Evolutionary conservation across 768 basidiomycete species (phyloP), one percentile per base, ranked within the genome.

Genomic region (Lentinula boryana): DNA sequence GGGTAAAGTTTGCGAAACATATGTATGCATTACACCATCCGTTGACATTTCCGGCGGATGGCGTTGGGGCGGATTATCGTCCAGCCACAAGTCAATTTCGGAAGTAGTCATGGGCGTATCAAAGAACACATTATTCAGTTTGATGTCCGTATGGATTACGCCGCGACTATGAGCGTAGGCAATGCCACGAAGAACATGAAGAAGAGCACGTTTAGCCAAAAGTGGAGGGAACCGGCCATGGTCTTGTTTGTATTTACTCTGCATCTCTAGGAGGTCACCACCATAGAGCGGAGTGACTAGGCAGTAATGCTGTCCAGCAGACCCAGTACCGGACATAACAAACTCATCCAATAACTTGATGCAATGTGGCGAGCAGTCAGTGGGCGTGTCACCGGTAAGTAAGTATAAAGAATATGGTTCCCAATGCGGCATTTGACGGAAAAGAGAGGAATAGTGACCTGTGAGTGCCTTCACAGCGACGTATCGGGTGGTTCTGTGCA

Each of bases 391-490:
- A 27, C 27, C 27, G 27, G 27, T 27, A 27, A 27, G 27, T 27
- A 27, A 27, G 27, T 27, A 3, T 2, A 27, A 27, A 27, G 27
- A 27, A 27, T 27, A 27, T 27, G 27, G 27, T 27, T 27, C 27
- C 27, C 27, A 27, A 27, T 27, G 27, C 27, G 27, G 27, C 27
- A 27, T 27, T 27, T 27, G 27, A 27, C 27, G 27, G 27, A 27
- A 27, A 27, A 27, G 27, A 27, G 27, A 27, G 27, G 27, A 27
- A 27, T 27, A 33, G 59, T 68, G 54, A 16, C 70, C 71, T 21
- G 23, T 70, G 27, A 75, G 65, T 3, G 60, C 65, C 55, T 75
- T 74, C 36, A 75, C 54, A 4, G 72, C 74, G 10, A 72, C 70
- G 58, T 67, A 27, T 27, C 27, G 27, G 27, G 27, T 27, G 27